Evolutionary conservation across 495 filamentous ascomycete genomes (phyloP).

Genomic region (Hypoxylon trugodes): DNA sequence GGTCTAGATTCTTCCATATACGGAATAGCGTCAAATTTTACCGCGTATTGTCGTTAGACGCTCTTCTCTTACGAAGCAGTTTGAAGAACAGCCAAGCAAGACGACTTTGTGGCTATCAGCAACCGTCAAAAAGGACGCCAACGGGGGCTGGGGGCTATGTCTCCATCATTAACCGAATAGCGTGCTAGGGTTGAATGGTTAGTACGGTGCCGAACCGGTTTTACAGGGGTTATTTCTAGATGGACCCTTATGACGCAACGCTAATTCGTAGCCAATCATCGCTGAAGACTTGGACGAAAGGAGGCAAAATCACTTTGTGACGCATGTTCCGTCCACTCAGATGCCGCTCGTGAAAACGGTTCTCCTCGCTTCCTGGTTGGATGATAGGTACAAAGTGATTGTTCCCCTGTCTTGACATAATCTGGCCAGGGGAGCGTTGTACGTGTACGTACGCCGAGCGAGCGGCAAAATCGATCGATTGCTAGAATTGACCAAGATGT

Average conservation of each 20-base stretch:
- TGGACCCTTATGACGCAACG: constrained; percentile 37
- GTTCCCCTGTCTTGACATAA: constrained; percentile 11
- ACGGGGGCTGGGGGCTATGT: not conserved
- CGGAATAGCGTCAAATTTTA: too few relatives aligned
- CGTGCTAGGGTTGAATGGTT: constrained; percentile 22
- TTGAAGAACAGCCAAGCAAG: constrained; percentile 9
- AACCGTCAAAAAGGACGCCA: constrained; percentile 5
- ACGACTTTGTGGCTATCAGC: constrained; percentile 8
- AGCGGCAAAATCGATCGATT: constrained; percentile 13
- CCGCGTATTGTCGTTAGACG: too few relatives aligned
- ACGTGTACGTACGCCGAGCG: constrained; percentile 27
- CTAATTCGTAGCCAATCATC: constrained; percentile 35
- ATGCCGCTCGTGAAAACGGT: constrained; percentile 16
- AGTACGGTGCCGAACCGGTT: constrained; percentile 28
- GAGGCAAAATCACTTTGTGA: constrained; percentile 37
- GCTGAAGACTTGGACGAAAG: constrained; percentile 32
- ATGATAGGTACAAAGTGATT: constrained; percentile 3
- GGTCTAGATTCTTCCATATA: not conserved
- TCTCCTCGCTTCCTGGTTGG: not conserved
- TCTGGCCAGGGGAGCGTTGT: not conserved
- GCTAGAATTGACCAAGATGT: constrained; percentile 7
- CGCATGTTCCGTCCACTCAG: constrained; percentile 15
- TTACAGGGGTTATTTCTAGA: constrained; percentile 25
- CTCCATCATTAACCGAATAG: not conserved
- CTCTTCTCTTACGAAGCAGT: not conserved